Evolutionary conservation across 2,329 filamentous ascomycete species (phyloP), one percentile per base, ranked within the genome.

Genomic region (Blastomyces silverae): DNA sequence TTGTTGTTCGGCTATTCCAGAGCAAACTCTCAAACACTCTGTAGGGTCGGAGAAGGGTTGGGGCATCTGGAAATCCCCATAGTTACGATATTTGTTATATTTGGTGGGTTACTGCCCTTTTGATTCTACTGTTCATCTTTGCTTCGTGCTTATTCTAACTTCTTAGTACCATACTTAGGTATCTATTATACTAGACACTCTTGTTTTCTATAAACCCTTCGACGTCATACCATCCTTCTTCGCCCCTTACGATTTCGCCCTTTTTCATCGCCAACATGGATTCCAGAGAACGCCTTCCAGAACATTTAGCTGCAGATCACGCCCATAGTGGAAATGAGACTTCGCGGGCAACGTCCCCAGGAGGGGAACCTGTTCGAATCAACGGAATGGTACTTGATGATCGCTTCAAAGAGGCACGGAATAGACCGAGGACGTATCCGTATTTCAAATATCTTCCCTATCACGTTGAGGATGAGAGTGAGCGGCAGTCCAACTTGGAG

Each of bases 361-460:
- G 91, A 67, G 82, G 76, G 68, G 79, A 76, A 69, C 76, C 74
- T 66, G 68, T 71, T 39, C 79, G 81, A 69, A 72, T 79, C 66
- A 83, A 85, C 71, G 82, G 82, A 68, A 72, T 75, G 58, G 75
- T 77, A 66, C 77, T 77, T 65, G 76, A 79, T 62, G 81, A 83
- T 68, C 75, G 75, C 42, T 80, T 83, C 66, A 81, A 83, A 67
- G 80, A 89, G 69, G 90, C 92, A 75, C 88, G 93, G 62, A 83
- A 82, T 68, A 80, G 86, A 68, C 91, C 91, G 46, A 87, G 94
- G 67, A 97, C 94, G 37, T 99, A 94, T 76, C 91, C 91, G 66
- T 99, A 99, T 81, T 91, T 92, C 76, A 84, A 87, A 70, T 89
- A 94, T 74, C 85, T 99, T 61, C 95, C 95, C 46, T 99, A 97